Evolutionary conservation across 345 rosid genomes (phyloP).

Genomic region (Citrus glauca): DNA sequence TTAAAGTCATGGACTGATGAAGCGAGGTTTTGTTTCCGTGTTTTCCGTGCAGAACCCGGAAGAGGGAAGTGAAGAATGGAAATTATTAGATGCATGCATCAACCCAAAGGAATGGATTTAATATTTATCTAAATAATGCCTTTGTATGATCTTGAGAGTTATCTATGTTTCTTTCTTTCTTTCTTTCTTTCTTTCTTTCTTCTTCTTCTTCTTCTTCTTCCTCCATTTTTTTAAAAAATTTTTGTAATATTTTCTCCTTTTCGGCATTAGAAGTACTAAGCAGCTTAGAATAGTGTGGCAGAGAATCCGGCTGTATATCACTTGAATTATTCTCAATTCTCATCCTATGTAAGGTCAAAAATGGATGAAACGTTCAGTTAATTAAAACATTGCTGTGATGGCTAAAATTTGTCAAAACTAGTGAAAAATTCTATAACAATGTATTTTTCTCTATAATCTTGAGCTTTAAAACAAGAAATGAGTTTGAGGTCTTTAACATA

Average conservation of each 20-base stretch:
- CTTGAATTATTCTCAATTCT: neutral
- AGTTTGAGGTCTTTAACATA: neutral
- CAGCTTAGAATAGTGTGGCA: neutral
- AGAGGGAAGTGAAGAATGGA: slow-evolving; percentile 98
- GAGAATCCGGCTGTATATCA: neutral
- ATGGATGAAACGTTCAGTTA: neutral
- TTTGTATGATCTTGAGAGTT: neutral
- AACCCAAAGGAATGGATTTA: slow-evolving; percentile 94
- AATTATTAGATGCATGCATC: slow-evolving; percentile 90
- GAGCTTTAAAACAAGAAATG: neutral
- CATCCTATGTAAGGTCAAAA: neutral
- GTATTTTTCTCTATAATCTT: neutral
- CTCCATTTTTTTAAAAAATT: neutral
- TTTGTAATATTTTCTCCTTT: neutral
- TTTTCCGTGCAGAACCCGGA: slow-evolving; percentile 66
- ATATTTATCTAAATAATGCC: neutral
- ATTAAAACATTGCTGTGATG: neutral
- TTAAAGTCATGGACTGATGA: slow-evolving; percentile 3
- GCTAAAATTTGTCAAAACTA: neutral
- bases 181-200: no score
- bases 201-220: no score
- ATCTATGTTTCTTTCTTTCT: neutral
- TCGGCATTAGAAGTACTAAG: neutral
- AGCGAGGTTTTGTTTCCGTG: neutral
- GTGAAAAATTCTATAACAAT: neutral